These are phyloP conservation scores for Macrolepiota albuminosa DNA, from an alignment of 768 basidiomycete genomes.

Conservation along the genomic window DNA sequence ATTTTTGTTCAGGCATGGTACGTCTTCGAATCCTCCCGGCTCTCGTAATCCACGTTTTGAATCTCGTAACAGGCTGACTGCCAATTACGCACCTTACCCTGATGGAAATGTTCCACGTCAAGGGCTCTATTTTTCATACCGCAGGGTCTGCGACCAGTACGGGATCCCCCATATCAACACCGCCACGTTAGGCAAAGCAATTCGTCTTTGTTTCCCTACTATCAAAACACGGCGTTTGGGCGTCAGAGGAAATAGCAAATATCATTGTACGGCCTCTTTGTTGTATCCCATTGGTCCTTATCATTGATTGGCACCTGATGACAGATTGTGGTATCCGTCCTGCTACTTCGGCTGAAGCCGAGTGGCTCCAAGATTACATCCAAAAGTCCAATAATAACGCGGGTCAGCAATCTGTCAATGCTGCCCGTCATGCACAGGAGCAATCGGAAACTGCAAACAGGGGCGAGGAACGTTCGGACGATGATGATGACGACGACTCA, in stretches of 20 bases:
- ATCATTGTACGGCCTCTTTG: conserved; percentile 68
- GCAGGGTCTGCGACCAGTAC: conserved; percentile 87
- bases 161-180: conserved; percentile 94
- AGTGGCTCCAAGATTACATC: conserved; percentile 89
- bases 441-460: conserved; percentile 55
- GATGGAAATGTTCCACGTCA: conserved; percentile 93
- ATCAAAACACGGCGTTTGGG: conserved; percentile 94
- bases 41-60: background rate
- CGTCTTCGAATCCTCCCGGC: conserved; percentile 23
- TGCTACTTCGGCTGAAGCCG: conserved; percentile 85
- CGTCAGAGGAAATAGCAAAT: conserved; percentile 93
- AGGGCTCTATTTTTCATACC: conserved; percentile 91
- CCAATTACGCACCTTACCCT: conserved; percentile 86
- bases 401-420: conserved; percentile 68
- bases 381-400: conserved; percentile 87
- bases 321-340: conserved; percentile 90
- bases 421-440: conserved; percentile 68
- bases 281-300: conserved; percentile 26
- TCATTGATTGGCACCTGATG: conserved; percentile 27
- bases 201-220: conserved; percentile 87
- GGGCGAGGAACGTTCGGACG: conserved; percentile 71
- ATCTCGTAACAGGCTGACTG: conserved; percentile 58
- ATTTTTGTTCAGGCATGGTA: conserved; percentile 93
- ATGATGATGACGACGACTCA: conserved; percentile 85
- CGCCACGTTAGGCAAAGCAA: conserved; percentile 92